Conservation (phyloP, 345 rosid species). For the Bruguiera gymnorhiza region DNA sequence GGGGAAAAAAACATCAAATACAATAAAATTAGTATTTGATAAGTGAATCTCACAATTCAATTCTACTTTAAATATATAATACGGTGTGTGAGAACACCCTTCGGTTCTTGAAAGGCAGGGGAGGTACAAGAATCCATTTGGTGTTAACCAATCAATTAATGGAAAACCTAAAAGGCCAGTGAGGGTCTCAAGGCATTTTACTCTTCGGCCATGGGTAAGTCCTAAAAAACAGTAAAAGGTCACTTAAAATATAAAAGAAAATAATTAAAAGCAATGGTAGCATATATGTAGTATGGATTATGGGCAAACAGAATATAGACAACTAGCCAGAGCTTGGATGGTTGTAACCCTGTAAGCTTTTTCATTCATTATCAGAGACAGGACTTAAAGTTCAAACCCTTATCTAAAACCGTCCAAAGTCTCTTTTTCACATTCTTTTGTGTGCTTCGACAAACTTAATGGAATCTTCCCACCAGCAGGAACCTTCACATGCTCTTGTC, state of each 20-base stretch:
- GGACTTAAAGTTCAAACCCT: slow-evolving; percentile 17
- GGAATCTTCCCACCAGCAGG: slow-evolving; percentile 31
- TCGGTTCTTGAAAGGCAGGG: slow-evolving; percentile 3
- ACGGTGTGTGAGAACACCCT: neutral
- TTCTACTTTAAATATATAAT: no score
- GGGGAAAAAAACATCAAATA: no score
- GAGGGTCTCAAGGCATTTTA: no score
- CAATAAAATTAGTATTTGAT: no score
- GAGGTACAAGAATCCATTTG: neutral
- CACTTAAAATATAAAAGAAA: neutral
- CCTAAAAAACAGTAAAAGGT: no score
- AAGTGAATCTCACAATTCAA: no score
- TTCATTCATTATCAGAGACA: slow-evolving; percentile 24
- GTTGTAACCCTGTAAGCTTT: slow-evolving; percentile 21
- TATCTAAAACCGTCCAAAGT: slow-evolving; percentile 32
- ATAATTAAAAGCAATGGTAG: neutral
- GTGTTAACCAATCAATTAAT: no score
- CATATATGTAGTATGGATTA: neutral
- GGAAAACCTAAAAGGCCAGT: no score
- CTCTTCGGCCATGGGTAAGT: no score
- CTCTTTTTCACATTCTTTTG: slow-evolving; percentile 12
- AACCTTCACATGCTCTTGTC: slow-evolving; percentile 30
- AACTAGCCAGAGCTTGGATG: slow-evolving; percentile 28
- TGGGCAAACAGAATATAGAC: slow-evolving; percentile 37
- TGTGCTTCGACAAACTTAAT: slow-evolving; percentile 4